Base-by-base conservation (phyloP, 192 early-diverging fungal genomes). In the Backusella westeae region DNA sequence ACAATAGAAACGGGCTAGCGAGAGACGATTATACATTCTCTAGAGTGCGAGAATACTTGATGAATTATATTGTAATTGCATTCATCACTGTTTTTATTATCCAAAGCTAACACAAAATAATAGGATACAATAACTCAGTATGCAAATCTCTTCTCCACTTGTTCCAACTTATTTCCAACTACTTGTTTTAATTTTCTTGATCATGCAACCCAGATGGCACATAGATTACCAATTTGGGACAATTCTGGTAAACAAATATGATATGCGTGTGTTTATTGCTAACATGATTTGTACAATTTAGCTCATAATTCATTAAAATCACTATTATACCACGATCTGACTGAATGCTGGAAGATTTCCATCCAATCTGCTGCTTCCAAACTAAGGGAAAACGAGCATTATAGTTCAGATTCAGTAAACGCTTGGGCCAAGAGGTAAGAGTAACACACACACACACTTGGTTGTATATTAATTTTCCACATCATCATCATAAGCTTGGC, bases 21-120 rank as follows among this genome's bases (percentile, higher is more conserved):
- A 83, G 87, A 38, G 96, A 97, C 81, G 93, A 95, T 83, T 99
- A 99, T 83, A 90, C 95, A 6, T 97, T 91, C 82, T 91, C 93
- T 79, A 86, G 97, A 71, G 95, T 97, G 59, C 87, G 89, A 73
- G 90, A 92, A 56, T 85, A 87, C 8, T 81, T 97, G 38, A 81
- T 87, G 2, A 94, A 96, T 71, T 86, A 96, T 23, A 80, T 86
- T 29, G 89, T 88, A 85, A 73, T 32, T 53, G 49, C n/a, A 21
- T 21, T 53, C n/a, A 7, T 23, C 5, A n/a, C n/a, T 53, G 19
- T 53, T 21, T 32, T 32, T 32, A 32, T 32, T 32, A 32, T 32
- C 32, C 32, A 32, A 32, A 32, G 32, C 6, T 49, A 49, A 49
- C 42, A 39, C 38, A 17, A 44, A 5, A 1, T 2, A 59, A 46